phyloP scores from a whole-genome alignment of 1,284 basidiomycete genomes.

The Microbotryum saponariae region DNA sequence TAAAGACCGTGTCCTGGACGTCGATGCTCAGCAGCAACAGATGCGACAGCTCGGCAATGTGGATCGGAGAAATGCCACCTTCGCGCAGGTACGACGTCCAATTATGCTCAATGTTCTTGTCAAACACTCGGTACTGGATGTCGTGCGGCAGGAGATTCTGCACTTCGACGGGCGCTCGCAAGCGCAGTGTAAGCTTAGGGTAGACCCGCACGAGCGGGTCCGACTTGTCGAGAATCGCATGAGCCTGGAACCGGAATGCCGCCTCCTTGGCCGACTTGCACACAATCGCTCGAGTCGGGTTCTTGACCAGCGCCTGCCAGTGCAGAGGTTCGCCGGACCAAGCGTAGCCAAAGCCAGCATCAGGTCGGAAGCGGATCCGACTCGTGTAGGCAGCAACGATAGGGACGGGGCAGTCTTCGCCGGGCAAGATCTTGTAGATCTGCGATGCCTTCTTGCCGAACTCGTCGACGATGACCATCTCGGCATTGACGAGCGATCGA shows the following conservation, averaged over 20 bases:
- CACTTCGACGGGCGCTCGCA: constrained; percentile 92
- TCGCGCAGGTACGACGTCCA: constrained; percentile 80
- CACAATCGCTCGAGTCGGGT: constrained; percentile 68
- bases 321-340: constrained; percentile 78
- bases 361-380: constrained; percentile 79
- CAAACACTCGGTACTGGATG: constrained; percentile 86
- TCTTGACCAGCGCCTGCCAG: constrained; percentile 82
- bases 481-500: constrained; percentile 82
- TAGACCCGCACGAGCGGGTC: constrained; percentile 60
- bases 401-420: constrained; percentile 81
- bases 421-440: constrained; percentile 80
- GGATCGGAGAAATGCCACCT: constrained; percentile 92
- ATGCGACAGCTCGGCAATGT: constrained; percentile 91
- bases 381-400: constrained; percentile 82
- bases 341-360: constrained; percentile 89
- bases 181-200: constrained; percentile 72
- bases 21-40: constrained; percentile 85
- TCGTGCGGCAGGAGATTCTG: constrained; percentile 96
- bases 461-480: constrained; percentile 82
- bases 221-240: constrained; percentile 68
- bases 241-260: constrained; percentile 91
- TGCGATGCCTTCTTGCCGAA: constrained; percentile 68
- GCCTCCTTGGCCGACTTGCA: constrained; percentile 86
- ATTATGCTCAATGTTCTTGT: constrained; percentile 83
- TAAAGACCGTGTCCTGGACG: constrained; percentile 87